phyloP scores from a whole-genome alignment of 257 asterid genomes.

The Solanum gandarillasii region DNA sequence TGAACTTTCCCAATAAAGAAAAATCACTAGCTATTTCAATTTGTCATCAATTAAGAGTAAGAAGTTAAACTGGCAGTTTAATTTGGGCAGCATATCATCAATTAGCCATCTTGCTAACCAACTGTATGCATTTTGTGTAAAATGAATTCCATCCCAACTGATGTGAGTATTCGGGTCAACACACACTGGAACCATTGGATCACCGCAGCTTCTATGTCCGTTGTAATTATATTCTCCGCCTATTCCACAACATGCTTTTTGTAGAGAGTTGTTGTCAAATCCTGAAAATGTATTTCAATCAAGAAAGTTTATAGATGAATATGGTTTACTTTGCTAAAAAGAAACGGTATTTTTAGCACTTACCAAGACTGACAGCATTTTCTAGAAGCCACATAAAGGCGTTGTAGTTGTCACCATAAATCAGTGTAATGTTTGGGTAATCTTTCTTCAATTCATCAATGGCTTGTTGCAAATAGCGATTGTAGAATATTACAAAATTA shows the following conservation, averaged over 20 bases:
- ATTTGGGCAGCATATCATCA: not conserved
- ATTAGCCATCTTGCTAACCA: not conserved
- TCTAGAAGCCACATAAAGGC: not conserved
- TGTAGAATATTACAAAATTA: not conserved
- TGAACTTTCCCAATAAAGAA: not conserved
- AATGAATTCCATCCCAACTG: conserved; percentile 24
- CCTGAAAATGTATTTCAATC: not conserved
- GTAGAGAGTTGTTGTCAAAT: not conserved
- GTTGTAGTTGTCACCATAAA: conserved; percentile 1
- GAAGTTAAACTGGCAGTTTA: not conserved
- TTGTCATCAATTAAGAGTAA: not conserved
- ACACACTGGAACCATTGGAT: conserved; percentile 2
- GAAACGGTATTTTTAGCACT: not conserved
- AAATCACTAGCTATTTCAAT: not conserved
- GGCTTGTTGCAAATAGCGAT: not conserved
- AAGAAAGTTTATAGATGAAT: not conserved
- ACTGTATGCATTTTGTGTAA: conserved; percentile 13
- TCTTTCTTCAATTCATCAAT: not conserved
- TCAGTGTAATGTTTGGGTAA: not conserved
- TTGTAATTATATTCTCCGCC: conserved; percentile 17
- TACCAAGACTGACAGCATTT: not conserved
- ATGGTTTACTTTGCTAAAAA: not conserved
- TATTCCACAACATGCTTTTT: conserved; percentile 14
- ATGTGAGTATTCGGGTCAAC: not conserved
- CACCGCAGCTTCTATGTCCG: conserved; percentile 5